Conservation (phyloP, 257 asterid species). For the Perilla frutescens region DNA sequence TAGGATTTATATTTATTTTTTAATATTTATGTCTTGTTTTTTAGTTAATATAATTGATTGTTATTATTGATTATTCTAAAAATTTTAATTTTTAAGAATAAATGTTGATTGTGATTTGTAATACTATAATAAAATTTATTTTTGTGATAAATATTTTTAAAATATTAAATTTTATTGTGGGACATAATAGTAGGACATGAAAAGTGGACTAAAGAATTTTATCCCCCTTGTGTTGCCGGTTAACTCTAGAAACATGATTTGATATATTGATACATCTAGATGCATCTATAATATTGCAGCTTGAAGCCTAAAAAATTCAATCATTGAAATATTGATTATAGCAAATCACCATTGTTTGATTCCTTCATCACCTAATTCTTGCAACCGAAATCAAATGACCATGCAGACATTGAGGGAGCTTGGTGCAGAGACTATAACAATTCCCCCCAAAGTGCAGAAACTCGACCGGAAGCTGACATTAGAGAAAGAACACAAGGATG, state of each 20-base stretch:
- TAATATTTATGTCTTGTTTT: too few relatives aligned
- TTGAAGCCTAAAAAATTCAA: neutral
- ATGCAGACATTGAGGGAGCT: conserved; percentile 63
- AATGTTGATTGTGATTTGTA: too few relatives aligned
- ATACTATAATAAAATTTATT: too few relatives aligned
- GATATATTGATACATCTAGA: neutral
- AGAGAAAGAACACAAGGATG: conserved; percentile 91
- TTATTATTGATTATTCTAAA: too few relatives aligned
- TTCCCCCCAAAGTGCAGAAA: conserved; percentile 71
- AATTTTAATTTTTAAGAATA: too few relatives aligned
- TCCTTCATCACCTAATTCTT: neutral
- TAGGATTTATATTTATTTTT: too few relatives aligned
- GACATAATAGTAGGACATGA: too few relatives aligned
- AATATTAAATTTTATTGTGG: too few relatives aligned
- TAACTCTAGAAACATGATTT: neutral
- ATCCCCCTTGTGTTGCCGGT: neutral
- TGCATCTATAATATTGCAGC: neutral
- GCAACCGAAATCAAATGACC: neutral
- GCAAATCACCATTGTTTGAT: neutral
- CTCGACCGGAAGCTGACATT: conserved; percentile 65
- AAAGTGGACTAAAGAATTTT: too few relatives aligned
- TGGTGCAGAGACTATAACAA: conserved; percentile 48
- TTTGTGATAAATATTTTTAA: too few relatives aligned
- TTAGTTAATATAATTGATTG: too few relatives aligned
- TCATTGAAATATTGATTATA: neutral